These are phyloP conservation scores for Fusarium multiceps DNA, from an alignment of 2,329 filamentous ascomycete species.

Conservation along the genomic window DNA sequence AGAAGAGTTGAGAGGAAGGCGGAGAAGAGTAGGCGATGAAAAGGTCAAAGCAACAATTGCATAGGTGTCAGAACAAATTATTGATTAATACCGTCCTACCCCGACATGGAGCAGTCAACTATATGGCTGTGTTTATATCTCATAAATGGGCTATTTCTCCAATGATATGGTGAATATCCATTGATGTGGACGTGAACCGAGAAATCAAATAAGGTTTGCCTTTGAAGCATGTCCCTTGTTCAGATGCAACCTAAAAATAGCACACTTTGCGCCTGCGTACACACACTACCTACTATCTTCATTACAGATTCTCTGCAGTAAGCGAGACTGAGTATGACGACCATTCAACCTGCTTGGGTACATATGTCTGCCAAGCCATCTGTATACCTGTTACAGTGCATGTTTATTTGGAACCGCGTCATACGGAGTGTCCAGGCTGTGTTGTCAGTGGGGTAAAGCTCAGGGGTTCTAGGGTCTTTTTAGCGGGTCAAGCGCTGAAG, in stretches of 20 bases:
- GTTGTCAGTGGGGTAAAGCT: constrained; percentile 14
- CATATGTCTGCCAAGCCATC: background rate
- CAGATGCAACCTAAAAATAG: constrained; percentile 8
- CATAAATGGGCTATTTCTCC: background rate
- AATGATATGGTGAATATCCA: too few species aligned
- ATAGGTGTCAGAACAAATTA: too few species aligned
- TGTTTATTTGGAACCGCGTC: constrained; percentile 9
- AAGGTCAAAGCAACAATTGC: background rate
- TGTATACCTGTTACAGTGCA: background rate
- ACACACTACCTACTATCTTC: background rate
- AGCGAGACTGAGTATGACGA: background rate
- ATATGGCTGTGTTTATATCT: background rate
- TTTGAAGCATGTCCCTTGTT: background rate
- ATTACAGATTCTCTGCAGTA: background rate
- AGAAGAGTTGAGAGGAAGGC: constrained; percentile 44
- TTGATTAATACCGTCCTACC: background rate
- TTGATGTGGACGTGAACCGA: background rate
- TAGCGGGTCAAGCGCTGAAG: constrained; percentile 20
- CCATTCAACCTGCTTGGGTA: background rate
- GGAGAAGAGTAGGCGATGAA: constrained; percentile 16
- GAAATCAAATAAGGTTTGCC: background rate
- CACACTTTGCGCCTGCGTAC: background rate
- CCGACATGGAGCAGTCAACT: background rate
- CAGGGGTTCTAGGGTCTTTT: constrained; percentile 15
- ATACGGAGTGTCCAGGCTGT: constrained; percentile 2